Evolutionary conservation across 306 rosid genomes (phyloP), one percentile per base, ranked within the genome.

Genomic region (Arachis hypogaea): DNA sequence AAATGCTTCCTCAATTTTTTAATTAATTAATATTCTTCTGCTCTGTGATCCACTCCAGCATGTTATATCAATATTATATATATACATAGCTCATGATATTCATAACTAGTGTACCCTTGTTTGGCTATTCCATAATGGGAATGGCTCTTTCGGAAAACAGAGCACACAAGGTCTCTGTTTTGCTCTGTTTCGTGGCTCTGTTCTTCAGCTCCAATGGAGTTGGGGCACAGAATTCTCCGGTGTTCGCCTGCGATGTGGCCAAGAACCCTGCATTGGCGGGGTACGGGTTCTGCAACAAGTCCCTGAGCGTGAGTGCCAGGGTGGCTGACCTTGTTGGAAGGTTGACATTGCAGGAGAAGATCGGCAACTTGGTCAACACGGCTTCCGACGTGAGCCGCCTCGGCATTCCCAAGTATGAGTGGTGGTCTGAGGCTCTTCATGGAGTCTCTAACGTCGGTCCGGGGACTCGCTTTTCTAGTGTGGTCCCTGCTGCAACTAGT

Each of bases 361-460:
- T 81, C 10, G 85, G 83, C 33, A 81, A 78, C 78, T 14, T 84
- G 59, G 88, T 74, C 63, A 67, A 75, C 18, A 33, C 74, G 57
- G 88, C 85, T 2, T 78, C 78, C 14, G 71, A 75, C 63, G 98
- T 95, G 77, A 87, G 88, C 29, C 82, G 96, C 82, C 81, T 84
- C 57, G 88, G 88, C 47, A 81, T 84, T 75, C 88, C 88, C 1
- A 78, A 16, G 55, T 84, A 84, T n/a, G 77, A 81, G 60, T 84
- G 88, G 88, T 84, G 88, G 88, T 84, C 88, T 0, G 88, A 84
- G 63, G 88, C 88, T 1, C 88, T 84, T 60, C 88, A 84, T 62
- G 88, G 85, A 12, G 88, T 84, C 11, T 84, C 88, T 5, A 40
- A 74, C 9, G 50, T 66, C 16, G 85, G 88, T 12, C 85, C 81